These are phyloP conservation scores for Pseudogymnoascus sp. DNA, from an alignment of 2,329 filamentous ascomycete genomes.

Conservation along the genomic window DNA sequence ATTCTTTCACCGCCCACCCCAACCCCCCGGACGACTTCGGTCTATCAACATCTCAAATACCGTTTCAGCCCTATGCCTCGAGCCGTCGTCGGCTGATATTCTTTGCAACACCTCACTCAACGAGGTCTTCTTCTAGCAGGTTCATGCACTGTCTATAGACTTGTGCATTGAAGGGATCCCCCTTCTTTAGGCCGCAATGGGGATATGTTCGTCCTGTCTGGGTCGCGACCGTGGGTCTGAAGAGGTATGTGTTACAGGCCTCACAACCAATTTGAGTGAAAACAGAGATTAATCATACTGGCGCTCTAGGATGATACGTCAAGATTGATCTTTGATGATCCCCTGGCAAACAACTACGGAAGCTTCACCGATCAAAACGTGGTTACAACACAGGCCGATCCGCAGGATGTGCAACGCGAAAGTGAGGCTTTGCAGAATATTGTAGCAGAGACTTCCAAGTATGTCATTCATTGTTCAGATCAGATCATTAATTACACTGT, in stretches of 20 bases:
- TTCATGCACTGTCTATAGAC: background rate
- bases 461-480: slow-evolving; percentile 26
- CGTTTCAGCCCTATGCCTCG: background rate
- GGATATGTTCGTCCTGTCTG: slow-evolving; percentile 56
- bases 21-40: background rate
- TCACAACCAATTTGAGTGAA: slow-evolving; percentile 14
- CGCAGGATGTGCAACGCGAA: slow-evolving; percentile 57
- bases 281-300: background rate
- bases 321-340: slow-evolving; percentile 55
- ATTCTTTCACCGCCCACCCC: background rate
- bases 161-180: background rate
- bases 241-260: slow-evolving; percentile 40
- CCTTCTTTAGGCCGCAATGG: slow-evolving; percentile 39
- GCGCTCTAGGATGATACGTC: slow-evolving; percentile 32
- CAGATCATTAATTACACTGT: background rate
- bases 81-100: background rate
- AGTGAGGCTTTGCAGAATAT: slow-evolving; percentile 59
- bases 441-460: slow-evolving; percentile 60
- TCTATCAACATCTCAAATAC: background rate
- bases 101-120: slow-evolving; percentile 3
- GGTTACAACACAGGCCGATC: slow-evolving; percentile 48
- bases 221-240: slow-evolving; percentile 47
- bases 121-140: background rate
- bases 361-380: slow-evolving; percentile 54
- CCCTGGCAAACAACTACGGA: slow-evolving; percentile 53